Evolutionary conservation across 768 basidiomycete genomes (phyloP).

Genomic region (Coprinopsis sp.): DNA sequence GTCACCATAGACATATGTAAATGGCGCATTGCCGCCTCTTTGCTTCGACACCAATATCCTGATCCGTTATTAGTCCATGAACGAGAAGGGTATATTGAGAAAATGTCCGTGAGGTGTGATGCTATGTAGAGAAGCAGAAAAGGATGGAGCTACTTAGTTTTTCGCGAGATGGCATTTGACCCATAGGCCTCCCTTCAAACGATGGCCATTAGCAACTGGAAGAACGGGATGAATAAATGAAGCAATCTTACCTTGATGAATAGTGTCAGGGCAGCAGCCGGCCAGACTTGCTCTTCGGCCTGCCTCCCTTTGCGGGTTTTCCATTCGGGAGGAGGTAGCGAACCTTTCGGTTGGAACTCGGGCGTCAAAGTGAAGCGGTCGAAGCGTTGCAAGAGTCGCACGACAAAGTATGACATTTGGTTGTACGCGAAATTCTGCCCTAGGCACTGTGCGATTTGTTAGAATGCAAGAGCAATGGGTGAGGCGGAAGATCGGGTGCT

Average conservation of each 20-base stretch:
- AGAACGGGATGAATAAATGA: neutral
- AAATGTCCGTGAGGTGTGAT: no score
- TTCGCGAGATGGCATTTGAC: slow-evolving; percentile 38
- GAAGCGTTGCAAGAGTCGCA: slow-evolving; percentile 61
- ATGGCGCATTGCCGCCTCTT: no score
- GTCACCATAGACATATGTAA: no score
- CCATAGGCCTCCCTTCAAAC: slow-evolving; percentile 52
- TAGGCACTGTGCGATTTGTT: slow-evolving; percentile 43
- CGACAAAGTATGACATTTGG: slow-evolving; percentile 70
- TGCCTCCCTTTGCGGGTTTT: slow-evolving; percentile 43
- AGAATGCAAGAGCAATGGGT: neutral
- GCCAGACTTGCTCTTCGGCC: slow-evolving; percentile 55
- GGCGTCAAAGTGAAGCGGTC: slow-evolving; percentile 54
- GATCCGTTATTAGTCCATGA: no score
- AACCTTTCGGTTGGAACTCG: slow-evolving; percentile 58
- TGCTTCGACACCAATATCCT: no score
- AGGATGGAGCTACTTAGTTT: neutral
- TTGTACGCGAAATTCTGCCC: slow-evolving; percentile 76
- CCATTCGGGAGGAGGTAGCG: slow-evolving; percentile 62
- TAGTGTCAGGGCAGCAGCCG: slow-evolving; percentile 58
- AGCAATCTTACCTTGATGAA: slow-evolving; percentile 53
- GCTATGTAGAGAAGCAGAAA: no score
- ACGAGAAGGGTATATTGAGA: no score
- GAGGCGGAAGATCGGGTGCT: slow-evolving; percentile 14
- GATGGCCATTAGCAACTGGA: slow-evolving; percentile 5